phyloP scores from a whole-genome alignment of 1,284 basidiomycete genomes.

The Sporisorium graminicola region DNA sequence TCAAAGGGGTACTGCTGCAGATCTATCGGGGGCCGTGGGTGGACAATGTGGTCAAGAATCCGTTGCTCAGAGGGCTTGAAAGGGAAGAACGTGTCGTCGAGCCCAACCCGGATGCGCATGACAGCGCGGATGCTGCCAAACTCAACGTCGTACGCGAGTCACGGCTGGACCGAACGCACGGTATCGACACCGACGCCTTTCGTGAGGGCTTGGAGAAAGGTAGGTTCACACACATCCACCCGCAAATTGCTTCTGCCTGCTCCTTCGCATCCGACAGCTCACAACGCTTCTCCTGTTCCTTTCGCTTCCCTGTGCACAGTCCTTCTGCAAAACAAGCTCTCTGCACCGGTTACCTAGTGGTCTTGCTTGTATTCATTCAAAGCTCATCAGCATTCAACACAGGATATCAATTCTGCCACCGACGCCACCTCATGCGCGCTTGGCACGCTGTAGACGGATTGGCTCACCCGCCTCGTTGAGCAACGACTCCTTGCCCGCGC shows the following conservation, averaged over 20 bases:
- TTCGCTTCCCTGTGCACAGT: slow-evolving; percentile 15
- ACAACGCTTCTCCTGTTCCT: not conserved
- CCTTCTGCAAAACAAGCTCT: slow-evolving; percentile 48
- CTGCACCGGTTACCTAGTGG: slow-evolving; percentile 28
- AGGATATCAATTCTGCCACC: too few species aligned
- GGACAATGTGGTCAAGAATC: slow-evolving; percentile 92
- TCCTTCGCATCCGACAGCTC: too few species aligned
- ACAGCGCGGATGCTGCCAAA: slow-evolving; percentile 6
- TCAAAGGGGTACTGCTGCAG: slow-evolving; percentile 85
- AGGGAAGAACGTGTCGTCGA: slow-evolving; percentile 44
- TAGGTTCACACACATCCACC: slow-evolving; percentile 13
- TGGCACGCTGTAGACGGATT: slow-evolving; percentile 60
- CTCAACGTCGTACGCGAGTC: slow-evolving; percentile 16
- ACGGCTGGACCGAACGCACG: slow-evolving; percentile 34
- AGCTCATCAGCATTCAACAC: not conserved
- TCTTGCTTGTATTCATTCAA: slow-evolving; percentile 2
- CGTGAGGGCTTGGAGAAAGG: slow-evolving; percentile 53
- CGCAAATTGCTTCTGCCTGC: not conserved
- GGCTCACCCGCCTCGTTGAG: slow-evolving; percentile 61
- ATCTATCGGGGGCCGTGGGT: slow-evolving; percentile 92
- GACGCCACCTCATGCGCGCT: slow-evolving; percentile 37
- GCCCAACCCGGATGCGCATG: slow-evolving; percentile 18
- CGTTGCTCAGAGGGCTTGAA: slow-evolving; percentile 75
- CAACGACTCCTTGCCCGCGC: slow-evolving; percentile 49
- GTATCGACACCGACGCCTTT: slow-evolving; percentile 61